Conservation (phyloP, 345 rosid genomes). For the Conringia planisiliqua region DNA sequence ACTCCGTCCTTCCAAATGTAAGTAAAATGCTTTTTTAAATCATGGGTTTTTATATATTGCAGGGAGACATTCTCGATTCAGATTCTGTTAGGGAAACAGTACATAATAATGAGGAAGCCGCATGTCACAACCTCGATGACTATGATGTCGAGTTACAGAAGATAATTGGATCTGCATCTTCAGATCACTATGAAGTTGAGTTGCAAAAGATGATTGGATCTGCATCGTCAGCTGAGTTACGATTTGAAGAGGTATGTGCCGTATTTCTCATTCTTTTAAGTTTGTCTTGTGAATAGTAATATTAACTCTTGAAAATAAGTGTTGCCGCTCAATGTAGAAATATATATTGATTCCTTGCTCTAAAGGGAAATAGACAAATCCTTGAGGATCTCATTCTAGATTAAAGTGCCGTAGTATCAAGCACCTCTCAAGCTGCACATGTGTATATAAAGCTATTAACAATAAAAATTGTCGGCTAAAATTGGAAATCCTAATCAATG, state of each 20-base stretch:
- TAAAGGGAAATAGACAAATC: background rate
- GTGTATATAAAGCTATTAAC: slow-evolving; percentile 8
- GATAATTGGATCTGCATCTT: slow-evolving; percentile 34
- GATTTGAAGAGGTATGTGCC: slow-evolving; percentile 45
- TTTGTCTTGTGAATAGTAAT: slow-evolving; percentile 9
- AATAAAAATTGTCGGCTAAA: background rate
- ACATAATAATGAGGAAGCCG: slow-evolving; percentile 22
- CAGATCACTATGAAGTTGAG: slow-evolving; percentile 28
- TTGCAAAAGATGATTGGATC: slow-evolving; percentile 35
- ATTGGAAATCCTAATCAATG: background rate
- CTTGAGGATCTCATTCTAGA: slow-evolving; percentile 5
- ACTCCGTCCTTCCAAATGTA: slow-evolving; percentile 6
- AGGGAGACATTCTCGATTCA: slow-evolving; percentile 34
- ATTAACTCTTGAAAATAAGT: background rate
- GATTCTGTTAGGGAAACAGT: slow-evolving; percentile 29
- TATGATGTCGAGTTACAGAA: slow-evolving; percentile 30
- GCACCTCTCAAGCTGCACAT: background rate
- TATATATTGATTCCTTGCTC: background rate
- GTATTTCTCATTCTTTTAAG: slow-evolving; percentile 2
- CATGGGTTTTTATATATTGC: slow-evolving; percentile 25
- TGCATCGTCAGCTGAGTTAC: slow-evolving; percentile 41
- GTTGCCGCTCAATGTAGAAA: background rate
- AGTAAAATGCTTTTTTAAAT: slow-evolving; percentile 14
- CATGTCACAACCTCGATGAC: slow-evolving; percentile 13
- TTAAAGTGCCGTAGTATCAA: slow-evolving; percentile 7